Percentiles rank a stretch among this genome's conserved stretches.
These are phyloP conservation scores for Trichoderma oligosporum DNA, from an alignment of 2,329 filamentous ascomycete species.

Conservation along the genomic window DNA sequence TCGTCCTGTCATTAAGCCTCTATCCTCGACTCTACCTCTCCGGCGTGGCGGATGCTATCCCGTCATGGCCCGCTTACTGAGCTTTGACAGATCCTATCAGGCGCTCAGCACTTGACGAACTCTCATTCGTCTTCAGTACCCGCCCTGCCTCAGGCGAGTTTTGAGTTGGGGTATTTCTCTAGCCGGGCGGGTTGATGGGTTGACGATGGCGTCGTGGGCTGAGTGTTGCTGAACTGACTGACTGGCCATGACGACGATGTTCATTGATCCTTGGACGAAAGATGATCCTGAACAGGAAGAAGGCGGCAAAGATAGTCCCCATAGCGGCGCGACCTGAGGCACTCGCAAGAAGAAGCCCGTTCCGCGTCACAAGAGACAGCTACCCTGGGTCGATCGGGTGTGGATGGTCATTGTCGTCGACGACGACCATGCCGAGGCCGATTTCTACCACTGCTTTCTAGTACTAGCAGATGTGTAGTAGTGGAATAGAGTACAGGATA, in stretches of 20 bases:
- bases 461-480: neutral
- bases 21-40: conserved; percentile 7
- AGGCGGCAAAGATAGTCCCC: conserved; percentile 3
- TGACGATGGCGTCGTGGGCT: conserved; percentile 17
- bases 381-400: conserved; percentile 4
- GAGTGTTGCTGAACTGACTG: conserved; percentile 11
- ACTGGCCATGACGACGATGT: conserved; percentile 6
- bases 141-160: conserved; percentile 11
- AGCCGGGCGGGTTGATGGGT: conserved; percentile 6
- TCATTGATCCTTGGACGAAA: neutral
- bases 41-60: conserved; percentile 13
- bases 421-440: conserved; percentile 15
- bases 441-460: neutral
- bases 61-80: conserved; percentile 13
- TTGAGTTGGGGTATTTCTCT: neutral
- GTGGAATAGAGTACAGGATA: conserved; percentile 12
- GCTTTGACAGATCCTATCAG: conserved; percentile 14
- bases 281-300: neutral
- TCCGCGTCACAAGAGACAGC: conserved; percentile 13
- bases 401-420: conserved; percentile 5
- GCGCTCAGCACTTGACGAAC: conserved; percentile 1
- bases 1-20: conserved; percentile 11
- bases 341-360: neutral
- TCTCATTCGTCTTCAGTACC: conserved; percentile 16
- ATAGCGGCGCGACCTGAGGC: conserved; percentile 3